Base-by-base conservation (phyloP, 225 moss, liverwort and hornwort genomes). In the Ulota crispa region DNA sequence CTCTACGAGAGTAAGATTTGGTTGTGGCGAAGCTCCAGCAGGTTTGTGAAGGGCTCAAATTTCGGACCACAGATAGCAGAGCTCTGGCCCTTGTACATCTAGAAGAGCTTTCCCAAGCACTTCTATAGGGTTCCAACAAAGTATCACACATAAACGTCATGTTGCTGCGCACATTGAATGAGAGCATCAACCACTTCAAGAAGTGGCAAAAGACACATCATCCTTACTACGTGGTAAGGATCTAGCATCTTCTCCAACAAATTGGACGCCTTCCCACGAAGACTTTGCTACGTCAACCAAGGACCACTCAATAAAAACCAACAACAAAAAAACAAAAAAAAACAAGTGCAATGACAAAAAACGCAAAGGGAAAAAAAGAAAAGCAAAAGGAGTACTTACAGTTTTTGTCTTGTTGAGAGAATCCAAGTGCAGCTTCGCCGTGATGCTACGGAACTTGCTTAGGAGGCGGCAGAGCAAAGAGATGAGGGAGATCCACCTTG, bases 251-350 rank as follows among this genome's bases (percentile, higher is more conserved):
- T 32, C 0, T 54, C 20, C 0, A 73, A 0, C 3, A 73, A 23
- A 0, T 56, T 6, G 0, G 1, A 0, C 12, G 1, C 26, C 31
- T 73, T 73, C 0, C 0, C 1, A 0, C 10, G 0, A 0, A 57
- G 3, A 8, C 13, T 73, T 7, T 3, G 12, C 2, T 56, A 2
- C 30, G 28, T 8, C 0, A 18, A 21, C 1, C 0, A 30, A 52
- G 3, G 4, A 32, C 2, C 2, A 32, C 32, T 32, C 32, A 32
- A 32, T 32, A 32, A 32, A 32, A 4, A 32, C 32, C 2, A 32
- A 4, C 4, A 2, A 2, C 2, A 32, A 2, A 32, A 2, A 32
- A 32, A 4, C 32, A 32, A 2, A 2, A 32, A 2, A 2, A 4
- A 32, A 32, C 2, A 2, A 32, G 2, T 32, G 32, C 4, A 32